Conservation (phyloP, 1,284 basidiomycete genomes). For the Austroboletus niveus region DNA sequence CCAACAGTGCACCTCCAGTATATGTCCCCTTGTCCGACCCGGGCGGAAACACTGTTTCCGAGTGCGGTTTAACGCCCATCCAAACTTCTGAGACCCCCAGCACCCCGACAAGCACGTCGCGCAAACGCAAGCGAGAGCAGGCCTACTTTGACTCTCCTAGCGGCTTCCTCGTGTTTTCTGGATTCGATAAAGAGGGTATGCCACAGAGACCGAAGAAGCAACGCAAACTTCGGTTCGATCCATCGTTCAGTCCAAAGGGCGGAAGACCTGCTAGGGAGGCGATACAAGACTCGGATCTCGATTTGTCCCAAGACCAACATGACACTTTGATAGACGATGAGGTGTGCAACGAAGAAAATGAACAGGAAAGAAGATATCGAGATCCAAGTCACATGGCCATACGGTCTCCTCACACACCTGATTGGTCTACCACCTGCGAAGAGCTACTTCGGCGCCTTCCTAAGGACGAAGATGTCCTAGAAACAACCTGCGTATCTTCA, state of each 20-base stretch:
- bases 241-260: slow-evolving; percentile 23
- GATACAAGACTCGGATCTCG: neutral
- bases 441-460: neutral
- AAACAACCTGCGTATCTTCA: neutral
- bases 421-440: slow-evolving; percentile 3
- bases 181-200: slow-evolving; percentile 30
- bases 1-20: neutral
- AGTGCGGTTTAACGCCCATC: neutral
- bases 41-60: neutral
- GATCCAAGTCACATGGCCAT: neutral
- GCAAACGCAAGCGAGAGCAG: slow-evolving; percentile 30
- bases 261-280: slow-evolving; percentile 1
- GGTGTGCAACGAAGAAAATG: neutral
- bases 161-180: slow-evolving; percentile 27
- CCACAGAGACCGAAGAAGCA: slow-evolving; percentile 30
- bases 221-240: slow-evolving; percentile 27
- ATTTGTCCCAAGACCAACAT: slow-evolving; percentile 1
- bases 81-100: slow-evolving; percentile 21
- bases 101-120: slow-evolving; percentile 19
- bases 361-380: neutral
- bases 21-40: slow-evolving; percentile 6
- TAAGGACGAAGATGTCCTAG: neutral
- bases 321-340: neutral
- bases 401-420: slow-evolving; percentile 7
- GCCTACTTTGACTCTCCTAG: slow-evolving; percentile 30